Evolutionary conservation across 148 eudicot species (phyloP).

Genomic region (Vaccinium darrowii): DNA sequence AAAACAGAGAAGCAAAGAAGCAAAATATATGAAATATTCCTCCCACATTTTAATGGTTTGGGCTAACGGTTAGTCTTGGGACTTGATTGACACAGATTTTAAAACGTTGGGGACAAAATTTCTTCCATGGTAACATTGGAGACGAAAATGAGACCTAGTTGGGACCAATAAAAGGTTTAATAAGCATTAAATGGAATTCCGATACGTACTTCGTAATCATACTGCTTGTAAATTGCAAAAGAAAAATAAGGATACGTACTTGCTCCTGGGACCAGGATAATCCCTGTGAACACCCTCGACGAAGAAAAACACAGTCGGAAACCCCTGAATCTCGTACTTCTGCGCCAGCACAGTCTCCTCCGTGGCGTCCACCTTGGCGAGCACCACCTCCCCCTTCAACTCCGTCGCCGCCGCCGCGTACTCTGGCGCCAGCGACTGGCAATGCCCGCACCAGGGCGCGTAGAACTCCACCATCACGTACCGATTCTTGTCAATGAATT

Average conservation of each 20-base stretch:
- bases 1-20: too few relatives aligned
- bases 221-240: too few relatives aligned
- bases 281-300: slow-evolving; percentile 53
- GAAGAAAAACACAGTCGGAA: slow-evolving; percentile 72
- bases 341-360: slow-evolving; percentile 64
- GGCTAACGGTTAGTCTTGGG: too few relatives aligned
- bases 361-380: slow-evolving; percentile 84
- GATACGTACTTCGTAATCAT: too few relatives aligned
- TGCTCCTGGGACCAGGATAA: slow-evolving; percentile 64
- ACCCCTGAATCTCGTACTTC: slow-evolving; percentile 65
- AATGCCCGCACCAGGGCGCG: slow-evolving; percentile 96
- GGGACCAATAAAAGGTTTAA: too few relatives aligned
- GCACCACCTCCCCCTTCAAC: slow-evolving; percentile 57
- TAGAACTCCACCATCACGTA: slow-evolving; percentile 85
- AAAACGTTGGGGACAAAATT: too few relatives aligned
- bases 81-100: too few relatives aligned
- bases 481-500: slow-evolving; percentile 39
- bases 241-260: slow-evolving; percentile 41
- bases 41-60: too few relatives aligned
- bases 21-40: too few relatives aligned
- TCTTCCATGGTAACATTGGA: too few relatives aligned
- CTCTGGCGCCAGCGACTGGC: slow-evolving; percentile 78
- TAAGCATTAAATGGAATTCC: too few relatives aligned
- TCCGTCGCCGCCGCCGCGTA: slow-evolving; percentile 80
- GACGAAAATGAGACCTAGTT: too few relatives aligned